phyloP scores from a whole-genome alignment of 192 early-diverging fungal species.

The Chytriomyces sp. region DNA sequence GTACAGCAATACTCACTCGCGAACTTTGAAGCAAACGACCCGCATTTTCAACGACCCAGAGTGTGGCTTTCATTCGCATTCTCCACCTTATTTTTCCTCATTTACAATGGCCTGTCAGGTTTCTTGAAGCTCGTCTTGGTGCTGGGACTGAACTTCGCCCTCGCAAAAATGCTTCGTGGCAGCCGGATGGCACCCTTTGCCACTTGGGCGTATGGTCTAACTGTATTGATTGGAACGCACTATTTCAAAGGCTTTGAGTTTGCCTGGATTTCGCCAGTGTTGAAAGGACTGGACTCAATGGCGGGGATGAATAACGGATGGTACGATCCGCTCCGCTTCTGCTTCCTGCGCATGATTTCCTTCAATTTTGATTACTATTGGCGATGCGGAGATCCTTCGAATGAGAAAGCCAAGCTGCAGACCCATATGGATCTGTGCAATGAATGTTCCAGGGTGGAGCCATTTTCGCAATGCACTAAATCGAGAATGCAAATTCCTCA shows the following conservation, averaged over 20 bases:
- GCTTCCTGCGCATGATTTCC: conserved; percentile 86
- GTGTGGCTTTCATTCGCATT: conserved; percentile 62
- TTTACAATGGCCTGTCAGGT: conserved; percentile 42
- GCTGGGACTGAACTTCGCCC: conserved; percentile 65
- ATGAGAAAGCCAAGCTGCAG: no score
- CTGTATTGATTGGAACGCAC: conserved; percentile 80
- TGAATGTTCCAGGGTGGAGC: conserved; percentile 24
- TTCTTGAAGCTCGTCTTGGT: conserved; percentile 75
- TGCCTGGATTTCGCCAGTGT: neutral
- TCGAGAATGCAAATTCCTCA: conserved; percentile 10
- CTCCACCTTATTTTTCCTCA: conserved; percentile 62
- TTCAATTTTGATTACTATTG: conserved; percentile 95
- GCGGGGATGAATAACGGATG: conserved; percentile 78
- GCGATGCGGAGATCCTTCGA: conserved; percentile 43
- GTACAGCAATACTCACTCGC: conserved; percentile 37
- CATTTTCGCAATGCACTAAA: conserved; percentile 13
- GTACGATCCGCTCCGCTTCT: conserved; percentile 89
- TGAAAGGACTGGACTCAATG: conserved; percentile 54
- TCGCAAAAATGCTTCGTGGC: conserved; percentile 58
- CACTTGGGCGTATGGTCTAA: conserved; percentile 83
- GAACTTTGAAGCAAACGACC: neutral
- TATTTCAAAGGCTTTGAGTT: conserved; percentile 42
- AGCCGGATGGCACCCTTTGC: conserved; percentile 57
- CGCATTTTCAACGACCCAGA: conserved; percentile 55
- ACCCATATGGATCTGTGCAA: conserved; percentile 36